Percentiles rank a stretch among this genome's conserved stretches.
Evolutionary conservation across 1,284 basidiomycete genomes (phyloP).

Genomic region (Microbotryum lychnidis-dioicae): DNA sequence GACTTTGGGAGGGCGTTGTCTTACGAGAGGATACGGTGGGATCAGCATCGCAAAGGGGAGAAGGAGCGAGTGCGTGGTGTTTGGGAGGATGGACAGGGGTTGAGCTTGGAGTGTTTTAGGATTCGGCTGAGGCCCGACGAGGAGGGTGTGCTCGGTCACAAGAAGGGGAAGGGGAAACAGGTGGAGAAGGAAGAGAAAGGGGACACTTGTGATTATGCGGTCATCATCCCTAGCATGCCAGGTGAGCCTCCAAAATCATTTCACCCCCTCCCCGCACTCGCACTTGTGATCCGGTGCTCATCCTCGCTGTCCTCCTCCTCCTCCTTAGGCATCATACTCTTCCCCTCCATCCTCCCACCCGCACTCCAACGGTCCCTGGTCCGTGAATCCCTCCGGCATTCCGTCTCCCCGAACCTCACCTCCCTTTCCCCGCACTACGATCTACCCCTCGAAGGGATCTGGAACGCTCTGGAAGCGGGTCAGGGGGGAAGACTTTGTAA

Average conservation of each 20-base stretch:
- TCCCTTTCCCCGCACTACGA: slow-evolving; percentile 77
- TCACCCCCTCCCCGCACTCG: neutral
- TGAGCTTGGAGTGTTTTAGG: slow-evolving; percentile 10
- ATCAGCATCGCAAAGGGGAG: neutral
- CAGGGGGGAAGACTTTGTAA: neutral
- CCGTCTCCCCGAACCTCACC: slow-evolving; percentile 68
- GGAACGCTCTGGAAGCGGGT: slow-evolving; percentile 47
- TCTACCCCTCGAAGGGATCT: slow-evolving; percentile 61
- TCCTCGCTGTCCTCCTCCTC: neutral
- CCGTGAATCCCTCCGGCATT: slow-evolving; percentile 59
- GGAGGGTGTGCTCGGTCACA: slow-evolving; percentile 20
- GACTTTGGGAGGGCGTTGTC: slow-evolving; percentile 23
- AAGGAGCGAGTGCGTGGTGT: slow-evolving; percentile 4
- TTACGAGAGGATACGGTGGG: slow-evolving; percentile 6
- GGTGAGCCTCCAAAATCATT: slow-evolving; percentile 14
- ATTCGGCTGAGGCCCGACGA: slow-evolving; percentile 3
- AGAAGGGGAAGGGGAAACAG: slow-evolving; percentile 26
- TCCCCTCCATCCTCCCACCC: slow-evolving; percentile 60
- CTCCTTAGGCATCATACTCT: slow-evolving; percentile 61
- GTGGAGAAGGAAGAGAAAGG: neutral
- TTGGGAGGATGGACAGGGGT: slow-evolving; percentile 15
- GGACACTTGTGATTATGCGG: slow-evolving; percentile 10
- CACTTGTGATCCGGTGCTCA: neutral
- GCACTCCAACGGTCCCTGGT: slow-evolving; percentile 59
- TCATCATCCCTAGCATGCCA: slow-evolving; percentile 25